Evolutionary conservation across 352 stramenopile species (phyloP).

Genomic region (Pythium dissotocum): DNA sequence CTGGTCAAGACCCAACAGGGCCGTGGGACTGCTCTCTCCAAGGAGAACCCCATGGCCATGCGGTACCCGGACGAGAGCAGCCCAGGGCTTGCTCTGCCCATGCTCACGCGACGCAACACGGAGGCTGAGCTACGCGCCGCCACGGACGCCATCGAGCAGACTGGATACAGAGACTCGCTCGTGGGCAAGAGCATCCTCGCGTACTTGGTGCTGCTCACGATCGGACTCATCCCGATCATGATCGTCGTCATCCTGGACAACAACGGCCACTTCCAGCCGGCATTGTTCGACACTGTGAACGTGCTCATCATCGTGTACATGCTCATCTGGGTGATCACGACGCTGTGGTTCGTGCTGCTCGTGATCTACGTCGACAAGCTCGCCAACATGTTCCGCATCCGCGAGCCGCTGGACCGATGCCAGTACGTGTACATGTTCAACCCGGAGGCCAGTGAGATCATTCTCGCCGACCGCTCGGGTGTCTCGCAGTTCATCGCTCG

Average conservation of each 20-base stretch:
- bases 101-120: slow-evolving; percentile 18
- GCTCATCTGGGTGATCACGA: slow-evolving; percentile 51
- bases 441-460: slow-evolving; percentile 49
- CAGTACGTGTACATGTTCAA: slow-evolving; percentile 67
- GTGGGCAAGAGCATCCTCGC: slow-evolving; percentile 42
- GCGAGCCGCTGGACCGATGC: slow-evolving; percentile 42
- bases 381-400: slow-evolving; percentile 67
- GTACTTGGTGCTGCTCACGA: slow-evolving; percentile 60
- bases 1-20: slow-evolving; percentile 3
- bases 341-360: slow-evolving; percentile 49
- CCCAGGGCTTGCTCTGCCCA: slow-evolving; percentile 7
- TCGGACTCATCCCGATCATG: slow-evolving; percentile 43
- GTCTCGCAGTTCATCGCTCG: slow-evolving; percentile 53
- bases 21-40: background rate
- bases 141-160: slow-evolving; percentile 51
- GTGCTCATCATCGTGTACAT: slow-evolving; percentile 71
- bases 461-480: slow-evolving; percentile 57
- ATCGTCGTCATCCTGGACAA: slow-evolving; percentile 61
- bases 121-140: slow-evolving; percentile 13
- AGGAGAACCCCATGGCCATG: background rate
- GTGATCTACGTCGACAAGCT: slow-evolving; percentile 51
- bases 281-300: slow-evolving; percentile 57
- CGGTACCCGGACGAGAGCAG: slow-evolving; percentile 9
- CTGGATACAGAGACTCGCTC: slow-evolving; percentile 43
- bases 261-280: slow-evolving; percentile 45